A percentile compares a stretch with the other conserved stretches of the same genome.
Conservation (phyloP, 495 filamentous ascomycete genomes). For the Penicillium cinerascens region DNA sequence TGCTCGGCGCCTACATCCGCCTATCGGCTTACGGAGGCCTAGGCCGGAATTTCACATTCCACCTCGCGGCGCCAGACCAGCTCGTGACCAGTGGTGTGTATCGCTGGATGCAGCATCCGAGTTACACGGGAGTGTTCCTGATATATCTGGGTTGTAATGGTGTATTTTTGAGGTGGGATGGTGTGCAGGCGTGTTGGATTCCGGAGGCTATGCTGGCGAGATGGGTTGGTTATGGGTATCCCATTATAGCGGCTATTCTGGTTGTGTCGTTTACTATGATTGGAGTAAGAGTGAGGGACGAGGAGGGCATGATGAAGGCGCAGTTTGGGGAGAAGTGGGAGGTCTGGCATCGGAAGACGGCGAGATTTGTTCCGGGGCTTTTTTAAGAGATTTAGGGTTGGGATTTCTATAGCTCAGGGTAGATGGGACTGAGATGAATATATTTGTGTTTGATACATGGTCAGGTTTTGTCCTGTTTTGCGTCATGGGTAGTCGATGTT, state of each 20-base stretch:
- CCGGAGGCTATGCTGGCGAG: slow-evolving; percentile 4
- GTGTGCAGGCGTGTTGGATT: slow-evolving; percentile 24
- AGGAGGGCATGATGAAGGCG: slow-evolving; percentile 40
- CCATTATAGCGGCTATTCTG: background rate
- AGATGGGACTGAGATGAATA: background rate
- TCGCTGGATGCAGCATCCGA: slow-evolving; percentile 45
- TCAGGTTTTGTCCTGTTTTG: background rate
- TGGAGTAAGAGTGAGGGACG: slow-evolving; percentile 29
- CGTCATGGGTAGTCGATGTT: background rate
- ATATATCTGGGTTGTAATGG: slow-evolving; percentile 15
- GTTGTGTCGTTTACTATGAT: background rate
- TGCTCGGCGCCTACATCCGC: slow-evolving; percentile 30
- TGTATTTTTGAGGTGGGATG: slow-evolving; percentile 34
- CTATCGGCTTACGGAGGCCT: slow-evolving; percentile 34
- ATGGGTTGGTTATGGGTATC: slow-evolving; percentile 7
- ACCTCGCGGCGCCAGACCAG: slow-evolving; percentile 38
- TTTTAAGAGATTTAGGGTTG: background rate
- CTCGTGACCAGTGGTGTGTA: slow-evolving; percentile 45
- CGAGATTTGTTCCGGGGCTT: slow-evolving; percentile 24
- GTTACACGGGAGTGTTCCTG: slow-evolving; percentile 38
- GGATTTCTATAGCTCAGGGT: background rate
- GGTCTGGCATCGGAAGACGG: slow-evolving; percentile 34
- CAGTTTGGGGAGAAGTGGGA: slow-evolving; percentile 45
- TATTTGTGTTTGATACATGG: background rate
- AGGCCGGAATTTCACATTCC: slow-evolving; percentile 47